Base-by-base conservation (phyloP, 1,284 basidiomycete species). In the Fomitopsis palustris region DNA sequence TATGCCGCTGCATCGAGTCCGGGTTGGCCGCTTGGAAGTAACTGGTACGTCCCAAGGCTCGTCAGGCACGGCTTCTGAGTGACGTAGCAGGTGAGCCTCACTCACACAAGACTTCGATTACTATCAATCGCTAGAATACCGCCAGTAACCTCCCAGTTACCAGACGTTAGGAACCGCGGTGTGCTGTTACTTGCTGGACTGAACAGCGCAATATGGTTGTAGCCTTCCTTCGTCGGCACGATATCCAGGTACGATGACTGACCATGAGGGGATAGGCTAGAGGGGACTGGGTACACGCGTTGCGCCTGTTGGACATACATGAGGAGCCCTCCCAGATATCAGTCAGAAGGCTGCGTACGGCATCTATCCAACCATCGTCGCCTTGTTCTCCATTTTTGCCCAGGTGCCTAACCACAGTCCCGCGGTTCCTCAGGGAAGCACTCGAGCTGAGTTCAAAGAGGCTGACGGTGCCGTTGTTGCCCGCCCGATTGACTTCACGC, bases 331-430 rank as follows among this genome's bases (percentile, higher is more conserved):
- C 43, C 16, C 59, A 31, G 59, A 42, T 54, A 62, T 3, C 43
- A 53, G 17, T 45, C 47, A 55, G 27, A 54, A 53, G 52, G 54
- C 54, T 14, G 76, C 85, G 61, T 63, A 88, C 88, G 59, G 79
- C 73, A 49, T 97, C 92, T 65, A 98, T 94, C 96, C 96, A 98
- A 0, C 96, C 96, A 43, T 87, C 85, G 68, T 96, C 95, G 0
- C 87, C 89, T 69, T 95, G 82, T 69, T 95, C 93, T 4, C 93
- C 93, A 17, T 86, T 74, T 69, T 84, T 85, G 14, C 95, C 94
- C 19, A 93, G 77, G 63, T 79, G 88, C 59, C 92, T 80, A 14
- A 93, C 91, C 14, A 91, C 83, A 54, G 69, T 75, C 12, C 86
- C 95, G 27, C 64, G 71, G 51, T 57, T 67, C 29, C 62, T 73